A percentile compares a stretch with the other conserved stretches of the same genome.
These are phyloP conservation scores for Vicia sativa DNA, from an alignment of 306 rosid genomes.

Conservation along the genomic window DNA sequence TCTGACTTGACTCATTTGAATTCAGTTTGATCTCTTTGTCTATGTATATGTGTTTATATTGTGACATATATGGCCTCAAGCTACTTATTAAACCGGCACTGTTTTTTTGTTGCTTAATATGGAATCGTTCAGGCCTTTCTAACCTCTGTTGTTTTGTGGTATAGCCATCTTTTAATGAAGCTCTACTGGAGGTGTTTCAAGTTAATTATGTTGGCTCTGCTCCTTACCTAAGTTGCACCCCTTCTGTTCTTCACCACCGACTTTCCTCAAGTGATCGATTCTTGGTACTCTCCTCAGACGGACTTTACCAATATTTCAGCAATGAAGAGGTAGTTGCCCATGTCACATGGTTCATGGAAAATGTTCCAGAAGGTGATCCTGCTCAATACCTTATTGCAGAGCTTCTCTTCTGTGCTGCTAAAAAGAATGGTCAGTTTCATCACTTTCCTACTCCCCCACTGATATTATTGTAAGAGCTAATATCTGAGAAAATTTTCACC, in stretches of 20 bases:
- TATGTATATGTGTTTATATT: conserved; percentile 7
- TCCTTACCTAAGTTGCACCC: conserved; percentile 61
- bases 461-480: neutral
- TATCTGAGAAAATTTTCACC: neutral
- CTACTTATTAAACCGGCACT: neutral
- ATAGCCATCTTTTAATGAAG: conserved; percentile 61
- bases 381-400: conserved; percentile 74
- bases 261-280: conserved; percentile 69
- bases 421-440: conserved; percentile 61
- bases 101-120: neutral
- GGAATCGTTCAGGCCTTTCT: conserved; percentile 5
- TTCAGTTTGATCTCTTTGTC: conserved; percentile 48
- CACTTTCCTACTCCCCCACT: conserved; percentile 1
- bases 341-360: conserved; percentile 69
- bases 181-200: conserved; percentile 56
- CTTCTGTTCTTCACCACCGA: conserved; percentile 60
- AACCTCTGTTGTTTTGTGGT: conserved; percentile 22
- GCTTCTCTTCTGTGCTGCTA: conserved; percentile 74
- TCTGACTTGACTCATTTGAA: conserved; percentile 44
- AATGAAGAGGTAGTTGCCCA: conserved; percentile 75
- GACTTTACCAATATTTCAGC: conserved; percentile 68
- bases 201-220: conserved; percentile 56
- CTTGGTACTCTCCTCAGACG: conserved; percentile 68
- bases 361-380: conserved; percentile 72
- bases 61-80: conserved; percentile 3